These are phyloP conservation scores for Filobasidium wieringae DNA, from an alignment of 768 basidiomycete genomes.

Conservation along the genomic window DNA sequence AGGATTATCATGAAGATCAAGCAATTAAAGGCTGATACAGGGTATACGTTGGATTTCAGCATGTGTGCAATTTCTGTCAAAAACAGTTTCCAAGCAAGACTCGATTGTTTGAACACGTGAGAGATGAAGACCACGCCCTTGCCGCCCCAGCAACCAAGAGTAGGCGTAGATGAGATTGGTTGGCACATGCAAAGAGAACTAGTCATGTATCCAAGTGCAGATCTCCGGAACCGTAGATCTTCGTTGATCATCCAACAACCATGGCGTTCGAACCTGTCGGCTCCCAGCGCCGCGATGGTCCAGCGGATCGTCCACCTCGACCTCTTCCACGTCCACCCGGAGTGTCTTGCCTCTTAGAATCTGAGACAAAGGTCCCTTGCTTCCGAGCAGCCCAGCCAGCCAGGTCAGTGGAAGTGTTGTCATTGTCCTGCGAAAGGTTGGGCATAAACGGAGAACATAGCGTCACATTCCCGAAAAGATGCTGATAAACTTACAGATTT, in stretches of 20 bases:
- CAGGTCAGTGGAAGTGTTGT: neutral
- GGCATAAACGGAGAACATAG: neutral
- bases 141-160: too few species aligned
- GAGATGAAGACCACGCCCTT: constrained; percentile 11
- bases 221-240: too few species aligned
- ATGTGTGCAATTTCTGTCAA: constrained; percentile 15
- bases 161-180: too few species aligned
- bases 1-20: too few species aligned
- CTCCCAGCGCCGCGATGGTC: constrained; percentile 18
- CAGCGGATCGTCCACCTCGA: constrained; percentile 5
- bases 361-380: constrained; percentile 8
- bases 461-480: neutral
- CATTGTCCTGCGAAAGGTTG: neutral
- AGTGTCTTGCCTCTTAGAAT: neutral
- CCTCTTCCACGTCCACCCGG: constrained; percentile 1
- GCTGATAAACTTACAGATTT: constrained; percentile 16
- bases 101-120: constrained; percentile 17
- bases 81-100: constrained; percentile 9
- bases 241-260: constrained; percentile 6
- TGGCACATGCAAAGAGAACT: too few species aligned
- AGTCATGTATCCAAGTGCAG: too few species aligned
- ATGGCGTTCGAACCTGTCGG: constrained; percentile 32
- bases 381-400: constrained; percentile 17
- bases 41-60: too few species aligned
- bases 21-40: too few species aligned